Base-by-base conservation (phyloP, 2,329 filamentous ascomycete genomes). In the Ophiocordyceps unilateralis region DNA sequence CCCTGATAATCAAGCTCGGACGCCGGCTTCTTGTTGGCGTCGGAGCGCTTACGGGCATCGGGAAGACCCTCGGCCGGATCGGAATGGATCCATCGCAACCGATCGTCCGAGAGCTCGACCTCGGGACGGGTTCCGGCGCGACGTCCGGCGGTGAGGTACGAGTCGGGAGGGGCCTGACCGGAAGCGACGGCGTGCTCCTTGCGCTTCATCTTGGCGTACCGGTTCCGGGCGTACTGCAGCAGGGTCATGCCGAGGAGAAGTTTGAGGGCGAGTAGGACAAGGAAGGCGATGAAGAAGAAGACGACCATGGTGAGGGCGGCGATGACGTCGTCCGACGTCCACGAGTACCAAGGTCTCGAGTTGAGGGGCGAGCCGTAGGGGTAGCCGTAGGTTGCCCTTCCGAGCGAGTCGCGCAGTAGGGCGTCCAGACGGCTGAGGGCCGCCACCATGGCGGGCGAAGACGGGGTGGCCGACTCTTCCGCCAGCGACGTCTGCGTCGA, bases 91-190 rank as follows among this genome's bases (percentile, higher is more conserved):
- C 83, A 84, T 43, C 80, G 69, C 49, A 84, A 70, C 56, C 88
- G 81, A 40, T 95, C 88, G 32, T 96, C 89, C 23, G 83, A 83
- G 0, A 96, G 76, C 55, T 96, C 91, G 0, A 94, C 79, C 1
- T 84, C 75, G 0, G 86, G 88, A 65, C 81, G 93, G 0, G 84
- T 83, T 0, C 89, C 89, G 2, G 85, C 67, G 1, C 88, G 69
- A 53, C 78, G 81, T 0, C 84, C 86, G 4, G 80, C 75, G 0
- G 84, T 78, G 12, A 82, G 76, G 46, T 78, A 76, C 37, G 63
- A 69, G 43, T 74, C 68, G 46, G 62, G 64, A 51, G 71, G 75
- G 11, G 60, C 52, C 47, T 67, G 61, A 0, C 67, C 69, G 0
- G 56, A 50, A 0, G 66, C 63, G 2, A 70, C 56, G 21, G 65